Percentiles rank a stretch among this genome's conserved stretches.
Conservation (phyloP, 2,329 filamentous ascomycete species). For the Penicillium paneum region DNA sequence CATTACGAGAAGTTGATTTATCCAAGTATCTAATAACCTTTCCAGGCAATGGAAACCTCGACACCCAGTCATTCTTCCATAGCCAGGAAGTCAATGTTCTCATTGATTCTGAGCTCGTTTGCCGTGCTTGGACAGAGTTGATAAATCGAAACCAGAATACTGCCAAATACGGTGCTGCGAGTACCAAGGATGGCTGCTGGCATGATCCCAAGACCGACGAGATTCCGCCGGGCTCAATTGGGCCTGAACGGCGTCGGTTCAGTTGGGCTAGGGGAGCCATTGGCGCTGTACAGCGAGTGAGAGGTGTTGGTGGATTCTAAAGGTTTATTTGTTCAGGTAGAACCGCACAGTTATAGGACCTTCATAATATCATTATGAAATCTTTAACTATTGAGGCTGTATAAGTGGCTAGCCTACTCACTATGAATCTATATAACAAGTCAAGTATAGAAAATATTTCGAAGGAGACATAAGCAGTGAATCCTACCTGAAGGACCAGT, state of each 20-base stretch:
- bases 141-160: conserved; percentile 68
- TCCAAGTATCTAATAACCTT: background rate
- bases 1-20: background rate
- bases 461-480: too few species aligned
- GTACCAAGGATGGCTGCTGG: conserved; percentile 60
- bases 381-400: too few species aligned
- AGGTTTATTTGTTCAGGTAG: too few species aligned
- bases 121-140: conserved; percentile 60
- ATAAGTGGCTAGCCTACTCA: too few species aligned
- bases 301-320: conserved; percentile 56
- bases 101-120: conserved; percentile 63
- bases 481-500: too few species aligned
- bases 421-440: too few species aligned
- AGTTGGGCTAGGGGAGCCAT: conserved; percentile 58
- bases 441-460: too few species aligned
- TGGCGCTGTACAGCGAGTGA: conserved; percentile 57
- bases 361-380: too few species aligned
- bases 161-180: conserved; percentile 53
- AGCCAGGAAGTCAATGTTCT: conserved; percentile 75
- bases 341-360: too few species aligned
- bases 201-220: conserved; percentile 50
- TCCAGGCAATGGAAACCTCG: conserved; percentile 68
- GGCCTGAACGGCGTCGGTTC: conserved; percentile 54
- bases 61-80: conserved; percentile 77
- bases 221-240: conserved; percentile 50